Evolutionary conservation across 2,329 filamentous ascomycete genomes (phyloP).

Genomic region (Cytospora chrysosperma): DNA sequence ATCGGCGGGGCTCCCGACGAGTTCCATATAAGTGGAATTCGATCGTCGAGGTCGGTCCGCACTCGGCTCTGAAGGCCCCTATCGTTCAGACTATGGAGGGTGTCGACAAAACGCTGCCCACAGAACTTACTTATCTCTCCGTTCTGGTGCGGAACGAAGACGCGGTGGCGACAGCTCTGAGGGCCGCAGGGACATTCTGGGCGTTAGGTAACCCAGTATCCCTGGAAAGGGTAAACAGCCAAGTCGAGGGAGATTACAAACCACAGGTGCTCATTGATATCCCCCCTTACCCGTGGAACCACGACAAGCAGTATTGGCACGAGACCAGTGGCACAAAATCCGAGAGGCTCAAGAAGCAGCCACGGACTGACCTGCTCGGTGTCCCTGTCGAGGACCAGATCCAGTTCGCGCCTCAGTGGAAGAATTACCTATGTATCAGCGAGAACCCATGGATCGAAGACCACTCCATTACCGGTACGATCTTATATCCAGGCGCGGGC

Average conservation of each 20-base stretch:
- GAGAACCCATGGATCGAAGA: constrained; percentile 33
- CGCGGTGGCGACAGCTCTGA: neutral
- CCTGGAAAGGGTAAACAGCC: neutral
- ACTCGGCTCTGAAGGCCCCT: constrained; percentile 2
- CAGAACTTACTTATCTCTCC: neutral
- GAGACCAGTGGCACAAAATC: constrained; percentile 28
- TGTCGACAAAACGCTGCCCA: neutral
- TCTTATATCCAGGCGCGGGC: constrained; percentile 33
- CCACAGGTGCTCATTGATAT: constrained; percentile 26
- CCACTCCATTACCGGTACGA: constrained; percentile 30
- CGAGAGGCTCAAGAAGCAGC: neutral
- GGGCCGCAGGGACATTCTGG: neutral
- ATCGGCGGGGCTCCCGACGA: no score
- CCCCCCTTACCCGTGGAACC: constrained; percentile 31
- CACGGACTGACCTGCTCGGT: constrained; percentile 28
- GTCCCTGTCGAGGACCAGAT: constrained; percentile 27
- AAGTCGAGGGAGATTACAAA: neutral
- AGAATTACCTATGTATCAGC: constrained; percentile 26
- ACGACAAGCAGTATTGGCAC: constrained; percentile 29
- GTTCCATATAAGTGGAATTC: neutral
- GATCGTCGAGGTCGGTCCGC: constrained; percentile 3
- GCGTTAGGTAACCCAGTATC: neutral
- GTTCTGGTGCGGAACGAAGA: neutral
- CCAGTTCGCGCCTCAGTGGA: constrained; percentile 30
- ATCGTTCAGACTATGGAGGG: neutral